phyloP scores from a whole-genome alignment of 768 basidiomycete species.

The Tylopilus vinaceipallidus region DNA sequence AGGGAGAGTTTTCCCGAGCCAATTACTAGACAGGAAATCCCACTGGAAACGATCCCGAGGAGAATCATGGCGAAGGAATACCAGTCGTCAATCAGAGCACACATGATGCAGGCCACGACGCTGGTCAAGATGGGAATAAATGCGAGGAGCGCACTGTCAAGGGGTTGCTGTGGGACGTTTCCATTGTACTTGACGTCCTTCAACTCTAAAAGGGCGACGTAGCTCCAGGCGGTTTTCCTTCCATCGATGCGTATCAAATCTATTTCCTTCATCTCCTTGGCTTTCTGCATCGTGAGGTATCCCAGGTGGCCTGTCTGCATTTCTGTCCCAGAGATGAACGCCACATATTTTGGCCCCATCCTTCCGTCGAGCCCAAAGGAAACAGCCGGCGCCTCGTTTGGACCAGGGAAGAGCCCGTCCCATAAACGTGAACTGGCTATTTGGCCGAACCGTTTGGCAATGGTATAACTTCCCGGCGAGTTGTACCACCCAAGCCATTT shows the following conservation, averaged over 20 bases:
- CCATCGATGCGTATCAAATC: neutral
- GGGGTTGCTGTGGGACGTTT: slow-evolving; percentile 2
- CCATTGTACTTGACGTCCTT: slow-evolving; percentile 21
- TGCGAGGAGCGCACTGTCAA: slow-evolving; percentile 16
- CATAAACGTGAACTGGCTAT: slow-evolving; percentile 29
- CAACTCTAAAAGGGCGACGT: slow-evolving; percentile 24
- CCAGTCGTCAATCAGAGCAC: slow-evolving; percentile 31
- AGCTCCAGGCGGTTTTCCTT: slow-evolving; percentile 17
- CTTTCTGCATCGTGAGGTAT: slow-evolving; percentile 23
- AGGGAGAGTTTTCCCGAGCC: slow-evolving; percentile 29
- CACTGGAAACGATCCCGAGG: slow-evolving; percentile 33
- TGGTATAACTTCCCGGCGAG: slow-evolving; percentile 34
- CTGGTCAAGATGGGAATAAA: slow-evolving; percentile 26
- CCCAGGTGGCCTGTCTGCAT: slow-evolving; percentile 32
- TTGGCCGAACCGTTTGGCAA: slow-evolving; percentile 33
- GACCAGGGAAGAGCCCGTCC: slow-evolving; percentile 34
- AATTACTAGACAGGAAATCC: slow-evolving; percentile 28
- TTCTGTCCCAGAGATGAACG: slow-evolving; percentile 27
- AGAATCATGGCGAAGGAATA: slow-evolving; percentile 31
- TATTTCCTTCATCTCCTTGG: slow-evolving; percentile 5
- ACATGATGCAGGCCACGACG: slow-evolving; percentile 21
- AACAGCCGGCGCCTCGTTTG: slow-evolving; percentile 25
- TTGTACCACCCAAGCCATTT: slow-evolving; percentile 38
- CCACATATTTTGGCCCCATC: slow-evolving; percentile 27
- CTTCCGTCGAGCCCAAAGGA: slow-evolving; percentile 31